Base-by-base conservation (phyloP, 306 rosid genomes). In the Senna tora region DNA sequence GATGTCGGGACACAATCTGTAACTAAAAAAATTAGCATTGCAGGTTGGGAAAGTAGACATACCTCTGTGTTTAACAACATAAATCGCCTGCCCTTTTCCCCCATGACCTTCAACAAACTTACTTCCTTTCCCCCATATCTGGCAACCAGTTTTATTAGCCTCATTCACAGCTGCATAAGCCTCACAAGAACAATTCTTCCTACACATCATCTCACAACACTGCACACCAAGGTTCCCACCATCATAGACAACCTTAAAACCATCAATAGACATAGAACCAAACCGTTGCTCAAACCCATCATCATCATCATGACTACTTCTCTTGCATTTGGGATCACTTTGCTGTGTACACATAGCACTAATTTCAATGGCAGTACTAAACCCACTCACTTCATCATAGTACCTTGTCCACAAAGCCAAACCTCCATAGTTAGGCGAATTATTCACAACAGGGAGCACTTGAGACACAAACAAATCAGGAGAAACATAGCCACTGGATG, bases 361-460 rank as follows among this genome's bases (percentile, higher is more conserved):
- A 25, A 25, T 25, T 25, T 25, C 2, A 25, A 25, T 25, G 30
- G 30, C 30, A 3, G 30, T 25, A 25, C 30, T 25, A 3, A 1
- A 25, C 3, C 30, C 30, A 25, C 30, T 25, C 30, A 25, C 2
- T 25, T 25, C 3, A 25, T 25, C 45, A 39, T 39, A 39, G 7
- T 39, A 39, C 2, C 2, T 7, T 39, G 45, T 3, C 10, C 45
- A 9, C 45, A 36, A 36, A 3, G 5, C 5, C 4, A 36, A 3
- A 36, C 39, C 96, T 57, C 90, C 96, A 47, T 83, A 87, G 11
- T 81, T 70, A 0, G 79, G 2, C 0, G 88, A 81, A 21, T 49
- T 73, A 28, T 38, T 73, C 25, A 89, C 68, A 16, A 7, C 60
- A 4, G 90, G 86, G 22, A 89, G 73, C 19, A 85, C 67, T 7